A percentile compares a stretch with the other conserved stretches of the same genome.
Evolutionary conservation across 768 basidiomycete species (phyloP).

Genomic region (Gautieria morchelliformis): DNA sequence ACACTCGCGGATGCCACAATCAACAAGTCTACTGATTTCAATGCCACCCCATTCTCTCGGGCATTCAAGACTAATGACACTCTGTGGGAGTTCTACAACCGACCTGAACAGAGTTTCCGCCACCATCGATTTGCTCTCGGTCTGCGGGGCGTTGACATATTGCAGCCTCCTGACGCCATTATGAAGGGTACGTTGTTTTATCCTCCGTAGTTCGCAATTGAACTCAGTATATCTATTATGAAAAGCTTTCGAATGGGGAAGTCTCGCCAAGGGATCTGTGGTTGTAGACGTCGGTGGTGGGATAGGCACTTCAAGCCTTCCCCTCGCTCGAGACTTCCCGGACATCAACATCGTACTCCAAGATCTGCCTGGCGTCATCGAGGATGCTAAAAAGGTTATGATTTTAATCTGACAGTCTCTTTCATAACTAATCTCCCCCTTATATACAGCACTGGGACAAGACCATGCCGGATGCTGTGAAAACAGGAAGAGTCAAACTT

Average conservation of each 20-base stretch:
- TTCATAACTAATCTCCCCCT: too few species aligned
- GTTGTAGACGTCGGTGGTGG: slow-evolving; percentile 29
- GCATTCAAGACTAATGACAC: slow-evolving; percentile 12
- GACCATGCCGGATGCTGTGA: neutral
- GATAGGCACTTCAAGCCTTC: slow-evolving; percentile 17
- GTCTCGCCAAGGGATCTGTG: slow-evolving; percentile 12
- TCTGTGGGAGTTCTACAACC: slow-evolving; percentile 8
- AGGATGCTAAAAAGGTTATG: slow-evolving; percentile 15
- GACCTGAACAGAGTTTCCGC: slow-evolving; percentile 8
- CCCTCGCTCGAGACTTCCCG: slow-evolving; percentile 14
- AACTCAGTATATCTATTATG: neutral
- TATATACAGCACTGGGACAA: slow-evolving; percentile 3
- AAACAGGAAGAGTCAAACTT: slow-evolving; percentile 3
- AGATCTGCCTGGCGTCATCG: slow-evolving; percentile 19
- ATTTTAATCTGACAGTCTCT: neutral
- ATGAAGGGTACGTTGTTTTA: slow-evolving; percentile 11
- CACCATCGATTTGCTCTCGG: slow-evolving; percentile 13
- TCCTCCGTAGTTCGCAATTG: neutral
- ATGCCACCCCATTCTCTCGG: slow-evolving; percentile 9
- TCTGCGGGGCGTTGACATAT: slow-evolving; percentile 14
- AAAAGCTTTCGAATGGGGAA: slow-evolving; percentile 21
- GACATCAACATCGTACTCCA: slow-evolving; percentile 22
- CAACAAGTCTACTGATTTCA: slow-evolving; percentile 11
- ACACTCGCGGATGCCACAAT: slow-evolving; percentile 16
- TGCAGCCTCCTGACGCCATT: slow-evolving; percentile 13